Evolutionary conservation across 345 rosid genomes (phyloP), one percentile per base, ranked within the genome.

Genomic region (Dovyalis caffra): DNA sequence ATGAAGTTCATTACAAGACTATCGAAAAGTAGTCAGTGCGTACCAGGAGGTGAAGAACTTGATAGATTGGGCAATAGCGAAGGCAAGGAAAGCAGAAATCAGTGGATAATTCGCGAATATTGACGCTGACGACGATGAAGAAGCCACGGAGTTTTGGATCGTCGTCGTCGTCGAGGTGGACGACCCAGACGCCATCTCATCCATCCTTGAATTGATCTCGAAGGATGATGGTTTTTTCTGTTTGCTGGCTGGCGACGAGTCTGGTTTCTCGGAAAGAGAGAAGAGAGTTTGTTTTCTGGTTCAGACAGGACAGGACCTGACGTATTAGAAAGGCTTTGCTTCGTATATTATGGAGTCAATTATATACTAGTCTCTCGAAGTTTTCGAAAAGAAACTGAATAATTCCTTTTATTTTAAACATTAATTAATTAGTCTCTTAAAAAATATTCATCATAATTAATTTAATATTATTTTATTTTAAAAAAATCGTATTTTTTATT

Each of bases 11-110:
- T 43, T 14, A 9, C 25, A 64, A 64, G 8, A 38, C 12, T 21
- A 15, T 5, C 37, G 57, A 77, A 71, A 47, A 38, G 43, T 64
- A 43, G 67, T 45, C 64, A 60, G 20, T 58, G 47, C 38, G 68
- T 88, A 89, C 97, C 97, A 83, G 84, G 86, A 68, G 79, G 90
- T 86, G 83, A 92, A 86, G 81, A 89, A 47, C 85, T 94, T 92
- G 79, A 76, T 77, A 67, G 83, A 70, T 70, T 94, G 98, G 45
- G 94, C 92, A 70, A 94, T 68, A 69, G 86, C 81, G 73, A 90
- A 87, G 34, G 95, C 82, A 6, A 83, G 51, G 6, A 89, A 6
- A 51, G 98, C 88, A 20, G 86, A 88, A 43, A 90, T 69, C 34
- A 94, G 90, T 77, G 95, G 95, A 60, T 79, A 90, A 76, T 90